phyloP scores from a whole-genome alignment of 2,329 filamentous ascomycete species.

The Cercospora sp. region DNA sequence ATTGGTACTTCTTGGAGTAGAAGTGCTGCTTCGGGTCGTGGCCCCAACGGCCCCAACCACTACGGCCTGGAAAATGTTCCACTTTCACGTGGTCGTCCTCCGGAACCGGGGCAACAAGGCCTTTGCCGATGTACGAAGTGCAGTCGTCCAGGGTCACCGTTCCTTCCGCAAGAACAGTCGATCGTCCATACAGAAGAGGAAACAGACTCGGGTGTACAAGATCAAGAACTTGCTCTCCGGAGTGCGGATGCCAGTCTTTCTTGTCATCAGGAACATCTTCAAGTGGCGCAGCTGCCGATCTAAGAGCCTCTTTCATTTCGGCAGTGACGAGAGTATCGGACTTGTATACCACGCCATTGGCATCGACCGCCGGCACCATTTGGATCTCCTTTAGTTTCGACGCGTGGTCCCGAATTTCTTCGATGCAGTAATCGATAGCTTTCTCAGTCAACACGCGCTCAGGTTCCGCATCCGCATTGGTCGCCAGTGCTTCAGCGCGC shows the following conservation, averaged over 20 bases:
- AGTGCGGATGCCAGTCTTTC: constrained; percentile 63
- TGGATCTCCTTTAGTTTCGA: constrained; percentile 45
- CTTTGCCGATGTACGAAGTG: constrained; percentile 37
- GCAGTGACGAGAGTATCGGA: constrained; percentile 52
- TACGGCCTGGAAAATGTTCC: constrained; percentile 2
- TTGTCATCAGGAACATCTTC: constrained; percentile 46
- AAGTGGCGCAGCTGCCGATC: constrained; percentile 48
- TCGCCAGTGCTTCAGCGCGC: constrained; percentile 27
- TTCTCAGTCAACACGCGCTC: constrained; percentile 23
- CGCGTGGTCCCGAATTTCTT: constrained; percentile 52
- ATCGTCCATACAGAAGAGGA: constrained; percentile 58
- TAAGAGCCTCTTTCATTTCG: constrained; percentile 46
- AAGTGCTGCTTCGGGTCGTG: constrained; percentile 8
- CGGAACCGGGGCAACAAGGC: constrained; percentile 30
- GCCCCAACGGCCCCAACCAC: neutral
- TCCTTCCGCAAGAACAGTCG: constrained; percentile 43
- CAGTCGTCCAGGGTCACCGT: constrained; percentile 38
- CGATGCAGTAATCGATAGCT: constrained; percentile 34
- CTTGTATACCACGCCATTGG: constrained; percentile 52
- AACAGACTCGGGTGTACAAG: constrained; percentile 66
- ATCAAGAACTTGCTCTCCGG: constrained; percentile 59
- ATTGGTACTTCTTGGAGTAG: constrained; percentile 34
- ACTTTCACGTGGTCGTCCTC: constrained; percentile 15
- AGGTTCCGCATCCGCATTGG: constrained; percentile 9
- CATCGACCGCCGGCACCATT: constrained; percentile 51